Percentiles rank a stretch among this genome's conserved stretches.
phyloP scores from a whole-genome alignment of 441 rosid species.

The Pelargonium cotyledonis region DNA sequence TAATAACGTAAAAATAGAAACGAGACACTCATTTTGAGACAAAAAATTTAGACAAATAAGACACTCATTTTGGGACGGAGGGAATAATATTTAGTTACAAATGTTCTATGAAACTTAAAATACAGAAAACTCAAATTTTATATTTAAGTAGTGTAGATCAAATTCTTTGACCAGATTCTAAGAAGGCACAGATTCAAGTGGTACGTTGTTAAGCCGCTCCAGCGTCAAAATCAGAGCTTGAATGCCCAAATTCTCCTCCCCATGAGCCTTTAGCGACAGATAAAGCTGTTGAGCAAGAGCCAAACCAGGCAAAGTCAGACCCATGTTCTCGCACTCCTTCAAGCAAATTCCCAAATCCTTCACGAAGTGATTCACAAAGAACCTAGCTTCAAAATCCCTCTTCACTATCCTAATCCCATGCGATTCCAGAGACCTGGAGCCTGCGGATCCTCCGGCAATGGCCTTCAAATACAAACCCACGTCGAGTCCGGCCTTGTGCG shows the following conservation, averaged over 20 bases:
- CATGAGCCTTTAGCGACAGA: constrained; percentile 80
- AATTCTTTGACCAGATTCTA: neutral
- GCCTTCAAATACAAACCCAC: constrained; percentile 57
- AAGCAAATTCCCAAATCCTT: constrained; percentile 87
- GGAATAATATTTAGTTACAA: too few relatives aligned
- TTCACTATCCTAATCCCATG: constrained; percentile 54
- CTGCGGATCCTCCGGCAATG: constrained; percentile 59
- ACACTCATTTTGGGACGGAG: too few relatives aligned
- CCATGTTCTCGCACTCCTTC: constrained; percentile 74
- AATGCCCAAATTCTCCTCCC: constrained; percentile 68
- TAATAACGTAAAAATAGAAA: too few relatives aligned
- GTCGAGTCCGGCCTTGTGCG: constrained; percentile 67
- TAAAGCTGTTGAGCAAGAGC: constrained; percentile 86
- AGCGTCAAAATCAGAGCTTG: constrained; percentile 75
- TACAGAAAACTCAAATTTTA: too few relatives aligned
- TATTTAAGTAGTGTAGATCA: too few relatives aligned
- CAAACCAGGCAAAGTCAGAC: constrained; percentile 69
- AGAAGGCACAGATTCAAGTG: constrained; percentile 30
- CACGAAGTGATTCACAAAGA: constrained; percentile 72
- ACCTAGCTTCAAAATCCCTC: constrained; percentile 79
- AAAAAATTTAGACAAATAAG: too few relatives aligned
- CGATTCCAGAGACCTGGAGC: constrained; percentile 62
- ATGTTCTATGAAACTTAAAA: too few relatives aligned
- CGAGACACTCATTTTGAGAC: too few relatives aligned
- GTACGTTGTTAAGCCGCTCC: constrained; percentile 67